Evolutionary conservation across 257 asterid genomes (phyloP).

Genomic region (Catharanthus roseus): DNA sequence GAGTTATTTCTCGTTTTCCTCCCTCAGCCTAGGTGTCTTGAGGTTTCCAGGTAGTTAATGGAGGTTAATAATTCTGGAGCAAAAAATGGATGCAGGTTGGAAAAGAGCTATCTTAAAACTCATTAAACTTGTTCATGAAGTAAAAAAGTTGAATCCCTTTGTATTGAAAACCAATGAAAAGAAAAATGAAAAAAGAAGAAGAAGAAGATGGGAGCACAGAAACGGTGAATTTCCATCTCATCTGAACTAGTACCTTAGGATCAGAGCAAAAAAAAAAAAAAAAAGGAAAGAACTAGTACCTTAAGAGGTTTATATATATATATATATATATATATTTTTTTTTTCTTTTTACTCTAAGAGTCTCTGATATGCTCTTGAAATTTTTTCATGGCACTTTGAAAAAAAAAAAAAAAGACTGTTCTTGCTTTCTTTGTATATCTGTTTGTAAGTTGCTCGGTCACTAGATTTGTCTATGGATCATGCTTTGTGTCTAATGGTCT

Average conservation of each 20-base stretch:
- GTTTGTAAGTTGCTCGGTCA: not conserved
- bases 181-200: too few relatives aligned
- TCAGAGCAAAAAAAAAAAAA: too few relatives aligned
- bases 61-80: not conserved
- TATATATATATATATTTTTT: too few relatives aligned
- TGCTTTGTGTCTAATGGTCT: not conserved
- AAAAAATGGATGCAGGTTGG: too few relatives aligned
- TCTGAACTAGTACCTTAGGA: not conserved
- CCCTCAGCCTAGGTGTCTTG: not conserved
- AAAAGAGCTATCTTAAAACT: not conserved
- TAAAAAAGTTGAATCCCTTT: too few relatives aligned
- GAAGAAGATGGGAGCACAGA: too few relatives aligned
- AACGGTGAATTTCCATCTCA: not conserved
- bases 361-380: not conserved
- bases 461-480: not conserved
- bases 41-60: not conserved
- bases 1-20: not conserved
- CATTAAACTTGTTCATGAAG: not conserved
- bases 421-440: not conserved
- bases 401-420: not conserved
- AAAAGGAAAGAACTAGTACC: too few relatives aligned
- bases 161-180: too few relatives aligned
- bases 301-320: too few relatives aligned
- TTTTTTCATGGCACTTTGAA: not conserved
- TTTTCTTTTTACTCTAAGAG: not conserved